Evolutionary conservation across 2,329 filamentous ascomycete genomes (phyloP), one percentile per base, ranked within the genome.

Genomic region (Ilyonectria mors-panacis): DNA sequence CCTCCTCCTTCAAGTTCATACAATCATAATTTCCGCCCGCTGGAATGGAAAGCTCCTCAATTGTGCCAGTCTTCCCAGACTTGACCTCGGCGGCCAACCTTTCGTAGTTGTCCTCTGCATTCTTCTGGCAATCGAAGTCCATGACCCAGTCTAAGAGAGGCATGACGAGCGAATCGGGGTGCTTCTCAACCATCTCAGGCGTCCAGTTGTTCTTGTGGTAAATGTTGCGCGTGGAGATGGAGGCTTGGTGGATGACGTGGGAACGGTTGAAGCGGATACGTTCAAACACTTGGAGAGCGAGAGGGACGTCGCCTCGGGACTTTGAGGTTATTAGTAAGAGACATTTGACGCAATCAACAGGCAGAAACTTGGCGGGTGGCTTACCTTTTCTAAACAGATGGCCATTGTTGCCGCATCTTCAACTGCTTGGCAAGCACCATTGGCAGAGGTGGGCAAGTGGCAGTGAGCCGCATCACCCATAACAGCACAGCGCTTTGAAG

Each of bases 381-480:
- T 26, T 28, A 26, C 45, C 45, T 48, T 48, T 48, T 48, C 12
- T 12, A 48, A 48, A 2, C 63, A 70, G 4, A 73, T 58, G 0
- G 71, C 69, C 9, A 71, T 57, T 0, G 54, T 68, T 0, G 63
- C 71, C 0, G 69, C 71, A 19, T 73, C 71, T 13, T 73, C 71
- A 59, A 73, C 70, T 1, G 71, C 71, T 10, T 73, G 71, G 0
- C 69, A 70, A 4, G 66, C 71, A 2, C 71, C 71, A 23, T 73
- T 71, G 1, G 69, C 71, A 5, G 69, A 72, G 0, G 71, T 73
- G 1, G 71, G 71, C 2, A 73, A 12, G 21, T 72, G 71, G 0
- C 66, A 69, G 39, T 73, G 71, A 10, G 71, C 71, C 10, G 71
- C 69, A 15, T 73, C 71, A 1, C 71, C 71, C 3, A 73, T 69